Evolutionary conservation across 2,329 filamentous ascomycete species (phyloP), one percentile per base, ranked within the genome.

Genomic region (Monosporascus sp.): DNA sequence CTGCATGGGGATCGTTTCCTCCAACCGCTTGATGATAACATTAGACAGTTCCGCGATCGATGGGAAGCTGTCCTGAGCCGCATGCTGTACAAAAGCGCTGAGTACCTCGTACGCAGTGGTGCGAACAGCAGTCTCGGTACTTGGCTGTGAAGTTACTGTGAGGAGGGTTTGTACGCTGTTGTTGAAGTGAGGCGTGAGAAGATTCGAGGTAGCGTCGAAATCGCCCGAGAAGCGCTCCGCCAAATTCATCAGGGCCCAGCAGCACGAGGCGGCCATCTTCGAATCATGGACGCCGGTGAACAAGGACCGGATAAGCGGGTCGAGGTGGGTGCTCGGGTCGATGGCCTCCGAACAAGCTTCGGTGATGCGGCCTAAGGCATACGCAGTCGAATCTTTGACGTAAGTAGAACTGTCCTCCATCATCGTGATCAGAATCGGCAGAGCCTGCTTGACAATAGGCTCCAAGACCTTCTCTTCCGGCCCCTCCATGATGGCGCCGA

Each of bases 241-340:
- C 68, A 99, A 77, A 74, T 97, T 99, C 90, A 99, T 97, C 61
- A 99, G 77, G 35, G 94, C 92, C 94, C 95, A 97, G 77, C 94
- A 99, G 84, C 94, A 97, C 31, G 94, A 99, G 52, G 91, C 86
- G 35, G 93, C 94, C 86, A 99, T 99, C 82, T 96, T 97, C 55
- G 91, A 88, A 70, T 88, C 94, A 75, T 89, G 85, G 55, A 99
- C 81, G 49, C 93, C 94, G 62, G 86, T 85, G 77, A 99, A 99
- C 9, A 99, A 82, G 41, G 92, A 89, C 53, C 85, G 84, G 66
- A 99, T 93, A 58, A 99, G 79, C 20, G 88, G 84, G 59, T 91
- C 88, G 5, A 99, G 82, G 68, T 97, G 91, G 58, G 86, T 79
- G 61, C 82, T 78, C 41, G 91, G 88, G 69, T 99, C 93, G 66